These are phyloP conservation scores for Penicillium hordei DNA, from an alignment of 2,329 filamentous ascomycete species.

Conservation along the genomic window DNA sequence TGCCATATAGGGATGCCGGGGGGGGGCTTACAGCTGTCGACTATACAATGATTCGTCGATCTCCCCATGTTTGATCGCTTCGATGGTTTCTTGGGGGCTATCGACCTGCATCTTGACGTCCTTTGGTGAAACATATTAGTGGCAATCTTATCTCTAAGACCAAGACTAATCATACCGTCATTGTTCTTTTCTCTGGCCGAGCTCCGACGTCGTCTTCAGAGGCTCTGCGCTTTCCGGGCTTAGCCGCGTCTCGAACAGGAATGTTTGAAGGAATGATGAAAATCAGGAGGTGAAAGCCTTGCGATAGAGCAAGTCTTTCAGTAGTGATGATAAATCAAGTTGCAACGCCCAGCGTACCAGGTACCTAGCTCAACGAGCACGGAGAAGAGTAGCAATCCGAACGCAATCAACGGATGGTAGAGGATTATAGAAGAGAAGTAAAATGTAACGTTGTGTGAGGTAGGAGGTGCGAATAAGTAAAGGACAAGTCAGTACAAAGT, in stretches of 20 bases:
- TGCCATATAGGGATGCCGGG: background rate
- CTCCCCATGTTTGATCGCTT: conserved; percentile 63
- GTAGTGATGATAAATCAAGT: conserved; percentile 26
- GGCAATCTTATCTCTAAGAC: conserved; percentile 5
- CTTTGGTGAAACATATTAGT: conserved; percentile 31
- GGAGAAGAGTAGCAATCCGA: conserved; percentile 10
- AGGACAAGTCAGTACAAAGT: conserved; percentile 13
- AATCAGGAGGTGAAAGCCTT: conserved; percentile 41
- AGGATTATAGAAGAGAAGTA: conserved; percentile 11
- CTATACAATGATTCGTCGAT: conserved; percentile 69
- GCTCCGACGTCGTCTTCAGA: conserved; percentile 48
- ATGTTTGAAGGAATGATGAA: conserved; percentile 47
- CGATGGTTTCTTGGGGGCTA: conserved; percentile 56
- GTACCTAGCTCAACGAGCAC: conserved; percentile 22
- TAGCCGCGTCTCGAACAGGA: conserved; percentile 46
- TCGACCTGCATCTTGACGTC: conserved; percentile 64
- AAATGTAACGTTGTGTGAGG: conserved; percentile 4
- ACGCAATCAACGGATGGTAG: conserved; percentile 9
- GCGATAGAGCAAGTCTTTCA: conserved; percentile 46
- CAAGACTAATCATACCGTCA: conserved; percentile 45
- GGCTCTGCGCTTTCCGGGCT: conserved; percentile 55
- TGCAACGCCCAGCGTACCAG: conserved; percentile 32
- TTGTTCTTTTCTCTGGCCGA: conserved; percentile 54
- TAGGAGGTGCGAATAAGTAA: conserved; percentile 15
- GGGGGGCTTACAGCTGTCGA: conserved; percentile 54